A percentile compares a stretch with the other conserved stretches of the same genome.
phyloP scores from a whole-genome alignment of 2,329 filamentous ascomycete species.

The Neonectria sp. region DNA sequence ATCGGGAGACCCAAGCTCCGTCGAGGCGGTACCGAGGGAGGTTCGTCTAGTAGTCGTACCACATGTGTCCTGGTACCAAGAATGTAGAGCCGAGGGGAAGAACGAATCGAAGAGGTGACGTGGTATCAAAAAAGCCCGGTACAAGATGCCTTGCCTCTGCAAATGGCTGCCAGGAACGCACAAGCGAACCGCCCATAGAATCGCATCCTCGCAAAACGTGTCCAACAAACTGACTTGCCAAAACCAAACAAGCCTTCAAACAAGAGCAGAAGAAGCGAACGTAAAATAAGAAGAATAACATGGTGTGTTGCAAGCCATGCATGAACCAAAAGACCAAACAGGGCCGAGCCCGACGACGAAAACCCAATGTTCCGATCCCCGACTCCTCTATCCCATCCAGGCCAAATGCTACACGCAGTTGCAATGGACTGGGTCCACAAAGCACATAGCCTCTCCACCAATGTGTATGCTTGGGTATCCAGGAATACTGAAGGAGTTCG shows the following conservation, averaged over 20 bases:
- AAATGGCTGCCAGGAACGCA: conserved; percentile 41
- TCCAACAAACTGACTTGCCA: conserved; percentile 41
- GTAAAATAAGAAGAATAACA: conserved; percentile 36
- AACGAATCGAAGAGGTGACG: conserved; percentile 46
- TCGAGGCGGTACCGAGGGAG: background rate
- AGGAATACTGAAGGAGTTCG: conserved; percentile 50
- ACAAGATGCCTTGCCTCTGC: conserved; percentile 45
- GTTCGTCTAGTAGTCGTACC: conserved; percentile 9
- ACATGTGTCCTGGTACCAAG: conserved; percentile 13
- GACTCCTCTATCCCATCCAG: conserved; percentile 59
- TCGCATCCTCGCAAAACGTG: conserved; percentile 32
- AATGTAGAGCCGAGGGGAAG: conserved; percentile 33
- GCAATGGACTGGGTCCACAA: conserved; percentile 51
- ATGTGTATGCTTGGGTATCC: conserved; percentile 56
- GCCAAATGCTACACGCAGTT: conserved; percentile 53
- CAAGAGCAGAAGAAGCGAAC: conserved; percentile 29
- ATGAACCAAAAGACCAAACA: conserved; percentile 31
- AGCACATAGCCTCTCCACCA: conserved; percentile 55
- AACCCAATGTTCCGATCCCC: conserved; percentile 43
- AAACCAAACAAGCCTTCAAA: conserved; percentile 40
- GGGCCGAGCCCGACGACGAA: conserved; percentile 18
- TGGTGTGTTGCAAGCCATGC: conserved; percentile 38
- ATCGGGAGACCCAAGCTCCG: conserved; percentile 10
- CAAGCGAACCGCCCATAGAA: conserved; percentile 39
- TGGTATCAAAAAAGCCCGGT: conserved; percentile 50